phyloP scores from a whole-genome alignment of 1,284 basidiomycete genomes.

The Pseudozyma sp. region DNA sequence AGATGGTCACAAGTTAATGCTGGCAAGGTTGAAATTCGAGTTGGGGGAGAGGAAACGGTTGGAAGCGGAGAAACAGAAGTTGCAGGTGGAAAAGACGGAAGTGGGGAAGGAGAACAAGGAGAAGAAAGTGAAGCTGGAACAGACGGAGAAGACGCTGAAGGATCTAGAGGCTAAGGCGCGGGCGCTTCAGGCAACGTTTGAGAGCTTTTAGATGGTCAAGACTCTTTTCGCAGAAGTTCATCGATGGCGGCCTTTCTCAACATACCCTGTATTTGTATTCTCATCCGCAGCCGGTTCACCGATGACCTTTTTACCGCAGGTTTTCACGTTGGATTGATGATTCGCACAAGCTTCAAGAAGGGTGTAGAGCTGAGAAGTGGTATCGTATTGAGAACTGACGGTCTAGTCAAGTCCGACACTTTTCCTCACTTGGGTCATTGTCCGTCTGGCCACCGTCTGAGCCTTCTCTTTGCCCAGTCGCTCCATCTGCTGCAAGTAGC shows the following conservation, averaged over 20 bases:
- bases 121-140: constrained; percentile 42
- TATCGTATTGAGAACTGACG: neutral
- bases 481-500: constrained; percentile 77
- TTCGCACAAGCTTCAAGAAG: neutral
- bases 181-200: constrained; percentile 26
- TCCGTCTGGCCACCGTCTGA: constrained; percentile 74
- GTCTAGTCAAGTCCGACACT: constrained; percentile 75
- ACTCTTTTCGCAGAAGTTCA: too few species aligned
- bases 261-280: constrained; percentile 41
- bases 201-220: constrained; percentile 31
- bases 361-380: too few species aligned
- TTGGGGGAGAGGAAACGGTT: constrained; percentile 38
- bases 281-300: neutral
- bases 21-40: constrained; percentile 38
- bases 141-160: constrained; percentile 34
- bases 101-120: constrained; percentile 44
- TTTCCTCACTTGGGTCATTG: constrained; percentile 78
- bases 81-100: constrained; percentile 34
- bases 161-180: constrained; percentile 22
- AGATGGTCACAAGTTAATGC: constrained; percentile 41
- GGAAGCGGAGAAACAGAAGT: constrained; percentile 30
- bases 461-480: constrained; percentile 77
- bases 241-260: too few species aligned
- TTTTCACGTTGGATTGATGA: too few species aligned
- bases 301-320: too few species aligned